A percentile compares a stretch with the other conserved stretches of the same genome.
These are phyloP conservation scores for Pseudogymnoascus sp. DNA, from an alignment of 2,329 filamentous ascomycete species.

Conservation along the genomic window DNA sequence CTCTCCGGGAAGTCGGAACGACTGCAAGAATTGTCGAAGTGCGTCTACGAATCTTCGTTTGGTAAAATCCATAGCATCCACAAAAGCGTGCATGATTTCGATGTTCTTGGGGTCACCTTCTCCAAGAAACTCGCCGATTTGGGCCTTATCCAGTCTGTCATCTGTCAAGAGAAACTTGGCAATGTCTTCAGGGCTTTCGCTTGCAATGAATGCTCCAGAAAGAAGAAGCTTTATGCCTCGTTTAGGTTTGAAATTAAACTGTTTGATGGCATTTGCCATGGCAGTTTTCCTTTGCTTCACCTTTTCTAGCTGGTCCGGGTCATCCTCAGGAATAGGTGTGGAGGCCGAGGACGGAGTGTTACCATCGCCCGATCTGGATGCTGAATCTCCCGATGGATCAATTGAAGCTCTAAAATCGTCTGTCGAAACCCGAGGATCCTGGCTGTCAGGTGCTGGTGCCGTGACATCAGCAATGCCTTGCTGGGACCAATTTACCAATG, in stretches of 20 bases:
- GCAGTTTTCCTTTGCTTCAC: conserved; percentile 93
- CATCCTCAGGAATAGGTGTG: conserved; percentile 71
- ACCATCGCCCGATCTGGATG: conserved; percentile 48
- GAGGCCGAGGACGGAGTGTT: conserved; percentile 51
- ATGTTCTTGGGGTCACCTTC: conserved; percentile 92
- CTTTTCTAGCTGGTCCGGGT: conserved; percentile 88
- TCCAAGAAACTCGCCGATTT: conserved; percentile 88
- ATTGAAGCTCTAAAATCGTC: conserved; percentile 62
- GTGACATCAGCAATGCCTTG: conserved; percentile 55
- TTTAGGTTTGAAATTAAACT: conserved; percentile 98
- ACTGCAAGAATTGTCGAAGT: conserved; percentile 82
- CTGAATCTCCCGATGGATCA: conserved; percentile 60
- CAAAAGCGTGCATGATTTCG: conserved; percentile 96
- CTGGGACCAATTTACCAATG: conserved; percentile 84
- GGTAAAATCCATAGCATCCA: conserved; percentile 88
- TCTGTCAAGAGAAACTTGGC: conserved; percentile 74
- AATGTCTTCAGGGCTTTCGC: conserved; percentile 70
- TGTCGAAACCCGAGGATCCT: conserved; percentile 44
- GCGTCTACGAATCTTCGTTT: conserved; percentile 90
- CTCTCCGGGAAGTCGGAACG: conserved; percentile 89
- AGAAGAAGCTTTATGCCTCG: conserved; percentile 78
- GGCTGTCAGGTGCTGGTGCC: conserved; percentile 36
- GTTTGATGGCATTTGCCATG: conserved; percentile 74
- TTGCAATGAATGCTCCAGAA: conserved; percentile 78
- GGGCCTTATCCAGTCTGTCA: conserved; percentile 80